Base-by-base conservation (phyloP, 2,329 filamentous ascomycete genomes). In the Shiraia bambusicola region DNA sequence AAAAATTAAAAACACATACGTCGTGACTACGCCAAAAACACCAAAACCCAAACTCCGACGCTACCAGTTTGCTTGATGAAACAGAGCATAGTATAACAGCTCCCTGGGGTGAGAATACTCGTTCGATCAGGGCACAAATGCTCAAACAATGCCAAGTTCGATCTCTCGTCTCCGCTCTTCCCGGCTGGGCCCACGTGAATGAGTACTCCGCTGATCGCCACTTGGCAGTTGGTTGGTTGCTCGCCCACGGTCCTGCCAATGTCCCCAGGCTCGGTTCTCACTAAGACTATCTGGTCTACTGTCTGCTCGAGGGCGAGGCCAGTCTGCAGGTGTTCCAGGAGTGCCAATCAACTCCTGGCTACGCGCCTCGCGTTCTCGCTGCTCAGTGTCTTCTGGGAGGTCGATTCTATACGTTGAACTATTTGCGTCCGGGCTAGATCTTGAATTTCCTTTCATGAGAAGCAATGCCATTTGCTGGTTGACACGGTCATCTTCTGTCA, bases 381-480 rank as follows among this genome's bases (percentile, higher is more conserved):
- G 56, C 33, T 65, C 61, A 7, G 43, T 40, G 29, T 68, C 65
- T 33, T 62, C 62, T 5, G 68, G 69, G 14, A 70, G 51, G 31
- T 69, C 59, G 34, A 76, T 74, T 15, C 59, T 61, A 55, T 72
- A 76, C 0, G 73, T 76, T 30, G 65, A 63, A 43, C 65, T 65
- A 44, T 60, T 49, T 34, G 69, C 57, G 50, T 67, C 52, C 26
- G 65, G 47, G 41, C 61, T 58, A 14, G 61, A 47, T 47, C 63
- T 59, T 3, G 57, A 40, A 33, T 72, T 66, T 17, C 52, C 50
- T 40, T 63, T 63, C 40, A 65, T 55, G 12, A 77, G 68, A 0
- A 78, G 65, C 47, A 71, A 65, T n/a, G 73, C 67, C 69, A 77
- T 75, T 47, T 77, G 75, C 50, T 75, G 72, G 22, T 73, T 72